Evolutionary conservation across 2,329 filamentous ascomycete genomes (phyloP).

Genomic region (Proliferodiscus dingleyae): DNA sequence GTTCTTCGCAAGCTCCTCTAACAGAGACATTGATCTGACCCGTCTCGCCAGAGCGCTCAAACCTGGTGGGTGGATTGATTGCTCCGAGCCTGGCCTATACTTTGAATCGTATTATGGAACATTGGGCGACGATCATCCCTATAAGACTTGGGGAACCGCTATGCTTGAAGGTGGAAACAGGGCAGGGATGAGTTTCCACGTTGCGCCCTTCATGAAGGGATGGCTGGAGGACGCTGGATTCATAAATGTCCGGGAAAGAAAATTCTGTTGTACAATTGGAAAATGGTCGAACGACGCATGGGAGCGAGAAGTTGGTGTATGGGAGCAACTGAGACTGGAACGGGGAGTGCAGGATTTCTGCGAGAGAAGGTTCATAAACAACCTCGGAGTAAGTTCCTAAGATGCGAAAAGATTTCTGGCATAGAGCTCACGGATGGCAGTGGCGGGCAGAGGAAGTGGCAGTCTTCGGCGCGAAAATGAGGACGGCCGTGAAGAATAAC

Average conservation of each 20-base stretch:
- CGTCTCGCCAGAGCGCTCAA: slow-evolving; percentile 9
- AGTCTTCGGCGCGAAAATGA: slow-evolving; percentile 12
- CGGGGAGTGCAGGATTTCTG: slow-evolving; percentile 14
- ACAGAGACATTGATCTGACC: neutral
- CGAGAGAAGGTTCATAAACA: slow-evolving; percentile 15
- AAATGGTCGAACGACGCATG: slow-evolving; percentile 41
- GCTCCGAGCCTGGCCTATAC: slow-evolving; percentile 13
- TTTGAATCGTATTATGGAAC: slow-evolving; percentile 11
- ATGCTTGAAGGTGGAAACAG: slow-evolving; percentile 16
- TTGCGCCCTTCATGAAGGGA: slow-evolving; percentile 24
- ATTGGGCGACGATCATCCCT: slow-evolving; percentile 8
- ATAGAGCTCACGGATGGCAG: slow-evolving; percentile 2
- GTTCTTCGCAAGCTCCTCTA: neutral
- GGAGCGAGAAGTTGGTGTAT: slow-evolving; percentile 13
- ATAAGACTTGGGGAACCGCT: slow-evolving; percentile 13
- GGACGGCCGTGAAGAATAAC: slow-evolving; percentile 13
- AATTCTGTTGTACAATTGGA: slow-evolving; percentile 40
- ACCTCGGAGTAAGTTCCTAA: slow-evolving; percentile 8
- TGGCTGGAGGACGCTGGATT: slow-evolving; percentile 36
- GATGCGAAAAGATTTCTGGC: neutral
- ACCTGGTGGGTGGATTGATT: slow-evolving; percentile 18
- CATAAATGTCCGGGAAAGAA: slow-evolving; percentile 35
- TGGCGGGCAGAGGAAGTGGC: slow-evolving; percentile 13
- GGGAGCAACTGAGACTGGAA: slow-evolving; percentile 14
- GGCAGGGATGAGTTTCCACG: slow-evolving; percentile 15